Percentiles rank a stretch among this genome's conserved stretches.
phyloP scores from a whole-genome alignment of 805 yeast species.

The Saturnispora bothae region DNA sequence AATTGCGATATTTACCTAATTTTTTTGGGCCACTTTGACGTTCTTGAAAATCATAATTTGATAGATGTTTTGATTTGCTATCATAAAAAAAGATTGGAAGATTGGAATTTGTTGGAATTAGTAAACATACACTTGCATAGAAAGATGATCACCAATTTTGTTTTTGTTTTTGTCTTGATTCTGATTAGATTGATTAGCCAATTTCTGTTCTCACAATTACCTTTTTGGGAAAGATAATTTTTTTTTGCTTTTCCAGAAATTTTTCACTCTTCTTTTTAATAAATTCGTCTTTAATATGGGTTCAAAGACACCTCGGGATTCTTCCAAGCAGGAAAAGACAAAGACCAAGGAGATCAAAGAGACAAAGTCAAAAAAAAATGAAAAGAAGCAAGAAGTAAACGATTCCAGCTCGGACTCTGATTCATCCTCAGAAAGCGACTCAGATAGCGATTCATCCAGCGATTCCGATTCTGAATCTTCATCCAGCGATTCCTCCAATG shows the following conservation, averaged over 20 bases:
- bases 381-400: neutral
- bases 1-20: too few species aligned
- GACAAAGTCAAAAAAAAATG: slow-evolving; percentile 6
- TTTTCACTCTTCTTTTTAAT: neutral
- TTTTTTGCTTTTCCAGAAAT: neutral
- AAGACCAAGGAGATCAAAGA: slow-evolving; percentile 2
- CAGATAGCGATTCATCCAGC: slow-evolving; percentile 13
- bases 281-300: slow-evolving; percentile 1
- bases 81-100: too few species aligned
- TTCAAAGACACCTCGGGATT: slow-evolving; percentile 12
- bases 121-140: too few species aligned
- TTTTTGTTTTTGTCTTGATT: too few species aligned
- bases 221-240: neutral
- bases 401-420: slow-evolving; percentile 1
- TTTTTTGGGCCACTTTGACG: too few species aligned
- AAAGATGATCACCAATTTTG: too few species aligned
- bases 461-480: slow-evolving; percentile 7
- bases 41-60: too few species aligned
- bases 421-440: slow-evolving; percentile 9
- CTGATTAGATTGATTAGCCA: too few species aligned
- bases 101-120: too few species aligned
- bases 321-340: too few species aligned
- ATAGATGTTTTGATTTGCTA: too few species aligned
- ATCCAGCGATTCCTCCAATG: slow-evolving; percentile 8
- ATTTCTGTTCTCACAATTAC: too few species aligned